Evolutionary conservation across 2,329 filamentous ascomycete species (phyloP).

Genomic region (Nothopassalora personata): DNA sequence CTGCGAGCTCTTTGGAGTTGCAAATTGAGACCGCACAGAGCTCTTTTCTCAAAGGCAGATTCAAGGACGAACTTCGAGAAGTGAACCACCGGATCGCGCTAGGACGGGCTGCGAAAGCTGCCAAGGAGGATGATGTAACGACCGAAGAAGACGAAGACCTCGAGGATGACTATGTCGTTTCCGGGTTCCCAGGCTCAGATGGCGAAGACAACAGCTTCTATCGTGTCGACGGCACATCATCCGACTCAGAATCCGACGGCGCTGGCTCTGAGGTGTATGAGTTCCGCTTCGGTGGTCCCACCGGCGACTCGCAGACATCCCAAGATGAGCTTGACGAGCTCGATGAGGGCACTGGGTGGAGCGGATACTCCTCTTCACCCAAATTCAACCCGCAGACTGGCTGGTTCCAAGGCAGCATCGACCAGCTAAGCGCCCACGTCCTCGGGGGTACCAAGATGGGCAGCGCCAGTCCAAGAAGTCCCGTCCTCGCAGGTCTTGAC

Average conservation of each 20-base stretch:
- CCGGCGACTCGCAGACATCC: slow-evolving; percentile 15
- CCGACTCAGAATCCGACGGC: slow-evolving; percentile 23
- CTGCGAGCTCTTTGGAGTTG: slow-evolving; percentile 31
- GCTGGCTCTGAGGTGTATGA: slow-evolving; percentile 26
- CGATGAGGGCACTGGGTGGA: slow-evolving; percentile 14
- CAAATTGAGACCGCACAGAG: slow-evolving; percentile 32
- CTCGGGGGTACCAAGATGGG: slow-evolving; percentile 6
- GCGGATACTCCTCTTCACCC: slow-evolving; percentile 13
- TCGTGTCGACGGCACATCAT: slow-evolving; percentile 28
- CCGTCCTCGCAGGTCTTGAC: slow-evolving; percentile 5
- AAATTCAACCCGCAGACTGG: slow-evolving; percentile 28
- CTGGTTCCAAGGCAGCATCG: slow-evolving; percentile 32
- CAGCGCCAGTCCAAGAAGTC: slow-evolving; percentile 16
- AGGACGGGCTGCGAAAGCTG: slow-evolving; percentile 26
- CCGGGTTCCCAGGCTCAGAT: slow-evolving; percentile 27
- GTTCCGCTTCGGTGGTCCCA: slow-evolving; percentile 22
- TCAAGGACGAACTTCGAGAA: slow-evolving; percentile 30
- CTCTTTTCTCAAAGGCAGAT: slow-evolving; percentile 25
- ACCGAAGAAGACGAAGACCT: slow-evolving; percentile 21
- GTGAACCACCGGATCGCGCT: slow-evolving; percentile 32
- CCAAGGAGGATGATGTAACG: slow-evolving; percentile 25
- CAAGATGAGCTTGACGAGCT: slow-evolving; percentile 21
- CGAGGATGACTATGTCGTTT: slow-evolving; percentile 27
- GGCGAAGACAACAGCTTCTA: slow-evolving; percentile 31
- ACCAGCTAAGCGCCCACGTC: slow-evolving; percentile 23